Evolutionary conservation across 257 asterid species (phyloP), one percentile per base, ranked within the genome.

Genomic region (Solanum bukasovii): DNA sequence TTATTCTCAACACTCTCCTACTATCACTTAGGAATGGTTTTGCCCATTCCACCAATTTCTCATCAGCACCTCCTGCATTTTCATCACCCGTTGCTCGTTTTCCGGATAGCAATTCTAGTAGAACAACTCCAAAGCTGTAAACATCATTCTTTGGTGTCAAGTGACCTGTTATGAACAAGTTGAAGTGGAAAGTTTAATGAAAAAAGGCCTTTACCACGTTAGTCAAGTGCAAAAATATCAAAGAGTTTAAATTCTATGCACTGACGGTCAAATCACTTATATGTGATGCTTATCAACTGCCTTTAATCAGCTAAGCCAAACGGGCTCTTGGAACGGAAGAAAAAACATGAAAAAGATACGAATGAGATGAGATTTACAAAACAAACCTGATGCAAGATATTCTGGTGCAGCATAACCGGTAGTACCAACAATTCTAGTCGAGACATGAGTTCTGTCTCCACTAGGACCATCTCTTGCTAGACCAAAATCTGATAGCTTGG

Each of bases 371-470:
- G 5, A 40, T 40, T 40, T 40, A 40, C 44, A 40, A 40, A 46
- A 33, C 38, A 87, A 59, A 93, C 96, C 98, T 89, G 94, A 91
- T 38, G 95, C 91, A 83, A 95, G 85, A 35, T 94, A 95, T 88
- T 95, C 97, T 0, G 97, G 98, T 56, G 98, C 98, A 44, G 97
- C 96, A 87, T 95, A 95, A 9, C 97, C 97, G 77, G 56, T 89
- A 27, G 97, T 95, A n/a, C 98, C 97, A 3, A 95, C 89, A 34
- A 94, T 91, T 89, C 97, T 89, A 21, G 98, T 95, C 21, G 98
- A 95, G 37, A 95, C 98, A 65, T 95, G 98, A 49, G 97, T 95
- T 86, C 92, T 90, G 81, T 94, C 97, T 42, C 96, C 98, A 9
- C 88, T 90, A 7, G 97, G 98, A 56, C 95, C 96, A 42, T 93